Conservation (phyloP, 2,329 filamentous ascomycete genomes). For the Aspergillus ustus region DNA sequence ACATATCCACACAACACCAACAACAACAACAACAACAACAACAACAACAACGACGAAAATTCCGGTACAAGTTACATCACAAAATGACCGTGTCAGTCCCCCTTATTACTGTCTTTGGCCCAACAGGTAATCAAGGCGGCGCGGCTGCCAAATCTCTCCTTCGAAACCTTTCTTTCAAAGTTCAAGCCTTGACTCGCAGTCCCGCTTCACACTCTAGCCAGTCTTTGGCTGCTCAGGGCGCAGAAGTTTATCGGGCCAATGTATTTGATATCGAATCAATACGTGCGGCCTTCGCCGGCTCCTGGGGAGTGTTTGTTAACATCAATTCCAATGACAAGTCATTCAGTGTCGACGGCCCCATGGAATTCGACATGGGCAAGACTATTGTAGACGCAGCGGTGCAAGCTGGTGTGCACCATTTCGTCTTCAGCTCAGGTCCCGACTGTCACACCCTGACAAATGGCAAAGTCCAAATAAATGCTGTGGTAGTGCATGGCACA, state of each 20-base stretch:
- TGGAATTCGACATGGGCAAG: constrained; percentile 43
- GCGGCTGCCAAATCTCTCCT: constrained; percentile 34
- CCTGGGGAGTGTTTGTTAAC: constrained; percentile 31
- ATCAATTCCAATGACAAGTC: constrained; percentile 29
- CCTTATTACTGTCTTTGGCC: constrained; percentile 9
- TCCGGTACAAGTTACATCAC: no score
- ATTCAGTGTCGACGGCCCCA: constrained; percentile 24
- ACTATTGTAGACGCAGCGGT: constrained; percentile 40
- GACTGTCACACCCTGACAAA: background rate
- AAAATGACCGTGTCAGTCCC: no score
- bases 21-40: no score
- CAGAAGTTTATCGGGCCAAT: constrained; percentile 30
- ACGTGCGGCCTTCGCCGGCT: constrained; percentile 25
- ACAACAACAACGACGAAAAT: no score
- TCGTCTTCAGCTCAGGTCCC: constrained; percentile 44
- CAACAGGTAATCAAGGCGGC: constrained; percentile 29
- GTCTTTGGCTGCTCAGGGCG: constrained; percentile 27
- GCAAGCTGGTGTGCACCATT: constrained; percentile 40
- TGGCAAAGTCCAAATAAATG: background rate
- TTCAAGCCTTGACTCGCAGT: constrained; percentile 34
- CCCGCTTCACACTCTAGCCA: constrained; percentile 27
- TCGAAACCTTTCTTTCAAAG: constrained; percentile 28
- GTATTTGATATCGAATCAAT: constrained; percentile 27
- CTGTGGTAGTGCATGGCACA: no score
- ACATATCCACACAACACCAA: no score